Conservation (phyloP, 441 rosid species). For the Codiaeum variegatum region DNA sequence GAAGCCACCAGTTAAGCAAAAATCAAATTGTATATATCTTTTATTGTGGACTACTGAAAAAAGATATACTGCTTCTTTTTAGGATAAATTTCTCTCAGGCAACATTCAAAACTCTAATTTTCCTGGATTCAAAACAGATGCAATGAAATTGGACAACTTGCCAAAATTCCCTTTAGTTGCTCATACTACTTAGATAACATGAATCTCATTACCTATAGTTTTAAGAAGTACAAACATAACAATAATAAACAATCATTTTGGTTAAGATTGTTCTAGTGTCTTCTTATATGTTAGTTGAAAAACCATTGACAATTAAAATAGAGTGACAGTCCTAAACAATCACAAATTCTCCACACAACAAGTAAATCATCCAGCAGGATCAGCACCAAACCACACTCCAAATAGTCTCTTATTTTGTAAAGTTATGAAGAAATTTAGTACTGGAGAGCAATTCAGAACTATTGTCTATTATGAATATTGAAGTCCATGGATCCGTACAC, state of each 20-base stretch:
- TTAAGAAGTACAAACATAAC: not conserved
- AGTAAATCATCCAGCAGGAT: not conserved
- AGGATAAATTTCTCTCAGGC: not conserved
- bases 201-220: not conserved
- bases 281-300: not conserved
- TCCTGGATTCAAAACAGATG: not conserved
- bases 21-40: not conserved
- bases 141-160: not conserved
- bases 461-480: too few species aligned
- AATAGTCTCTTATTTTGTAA: not conserved
- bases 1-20: not conserved
- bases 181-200: not conserved
- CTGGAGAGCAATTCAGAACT: not conserved
- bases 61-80: not conserved
- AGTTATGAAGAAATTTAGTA: not conserved
- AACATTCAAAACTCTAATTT: not conserved
- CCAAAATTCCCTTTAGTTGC: not conserved
- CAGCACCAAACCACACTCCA: not conserved
- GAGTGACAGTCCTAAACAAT: not conserved
- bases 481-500: too few species aligned
- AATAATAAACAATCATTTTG: not conserved
- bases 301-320: not conserved
- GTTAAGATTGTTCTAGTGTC: not conserved
- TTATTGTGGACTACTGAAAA: not conserved
- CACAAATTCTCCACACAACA: not conserved